These are phyloP conservation scores for Heracleum sosnowskyi DNA, from an alignment of 129 eudicot species.

Conservation along the genomic window DNA sequence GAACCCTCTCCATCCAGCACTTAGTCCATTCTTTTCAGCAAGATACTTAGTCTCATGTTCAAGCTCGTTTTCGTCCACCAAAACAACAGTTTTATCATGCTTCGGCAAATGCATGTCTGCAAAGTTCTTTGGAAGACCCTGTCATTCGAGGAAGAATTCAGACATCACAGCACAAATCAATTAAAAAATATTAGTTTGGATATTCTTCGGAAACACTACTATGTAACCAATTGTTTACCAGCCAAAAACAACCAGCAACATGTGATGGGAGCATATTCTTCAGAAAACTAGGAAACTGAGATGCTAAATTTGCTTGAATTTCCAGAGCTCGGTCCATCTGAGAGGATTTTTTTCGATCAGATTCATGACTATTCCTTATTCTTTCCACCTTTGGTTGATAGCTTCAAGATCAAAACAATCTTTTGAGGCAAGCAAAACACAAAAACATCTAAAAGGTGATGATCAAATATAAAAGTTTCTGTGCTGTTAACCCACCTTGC, in stretches of 20 bases:
- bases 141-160: conserved; percentile 5
- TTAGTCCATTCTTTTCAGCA: conserved; percentile 40
- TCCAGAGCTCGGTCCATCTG: conserved; percentile 41
- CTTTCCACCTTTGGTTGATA: conserved; percentile 21
- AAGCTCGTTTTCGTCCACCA: conserved; percentile 45
- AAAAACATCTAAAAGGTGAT: background rate
- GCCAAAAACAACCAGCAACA: conserved; percentile 72
- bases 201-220: background rate
- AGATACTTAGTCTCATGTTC: conserved; percentile 43
- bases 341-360: conserved; percentile 20
- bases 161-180: conserved; percentile 1
- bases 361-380: conserved; percentile 5
- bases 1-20: conserved; percentile 77
- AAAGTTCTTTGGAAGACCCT: conserved; percentile 51
- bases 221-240: conserved; percentile 28
- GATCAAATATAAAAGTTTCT: background rate
- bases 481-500: conserved; percentile 27
- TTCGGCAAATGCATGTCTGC: conserved; percentile 43
- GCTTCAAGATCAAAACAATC: conserved; percentile 17
- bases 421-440: background rate
- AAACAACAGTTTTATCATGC: conserved; percentile 36
- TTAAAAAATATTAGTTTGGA: background rate
- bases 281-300: conserved; percentile 44
- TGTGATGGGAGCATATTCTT: conserved; percentile 69
- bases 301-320: conserved; percentile 42